A percentile compares a stretch with the other conserved stretches of the same genome.
Conservation (phyloP, 2,329 filamentous ascomycete genomes). For the Colletotrichum costaricense region DNA sequence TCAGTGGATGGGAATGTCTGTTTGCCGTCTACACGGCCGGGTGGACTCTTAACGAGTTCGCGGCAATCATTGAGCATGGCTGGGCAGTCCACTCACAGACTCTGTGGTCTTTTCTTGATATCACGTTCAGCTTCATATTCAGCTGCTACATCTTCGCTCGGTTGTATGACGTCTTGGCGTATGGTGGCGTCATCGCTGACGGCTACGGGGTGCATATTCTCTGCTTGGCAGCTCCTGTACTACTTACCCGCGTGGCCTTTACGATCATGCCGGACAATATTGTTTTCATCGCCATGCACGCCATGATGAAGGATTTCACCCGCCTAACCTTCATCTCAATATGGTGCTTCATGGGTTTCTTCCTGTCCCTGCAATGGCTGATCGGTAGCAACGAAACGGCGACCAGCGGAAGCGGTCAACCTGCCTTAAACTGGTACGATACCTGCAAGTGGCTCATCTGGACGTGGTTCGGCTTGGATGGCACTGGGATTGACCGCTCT, state of each 20-base stretch:
- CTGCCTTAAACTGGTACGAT: slow-evolving; percentile 52
- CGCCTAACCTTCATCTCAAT: slow-evolving; percentile 65
- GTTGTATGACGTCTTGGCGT: slow-evolving; percentile 56
- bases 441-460: slow-evolving; percentile 83
- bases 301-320: slow-evolving; percentile 81
- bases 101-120: slow-evolving; percentile 79
- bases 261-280: slow-evolving; percentile 81
- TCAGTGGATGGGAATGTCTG: slow-evolving; percentile 64
- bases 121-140: slow-evolving; percentile 74
- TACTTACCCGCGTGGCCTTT: slow-evolving; percentile 77
- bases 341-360: slow-evolving; percentile 78
- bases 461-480: slow-evolving; percentile 84
- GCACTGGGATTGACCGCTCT: slow-evolving; percentile 62
- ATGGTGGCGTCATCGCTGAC: slow-evolving; percentile 48
- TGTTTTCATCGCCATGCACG: slow-evolving; percentile 78
- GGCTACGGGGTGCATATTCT: slow-evolving; percentile 73
- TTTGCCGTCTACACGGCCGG: slow-evolving; percentile 75
- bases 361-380: slow-evolving; percentile 77
- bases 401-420: slow-evolving; percentile 12
- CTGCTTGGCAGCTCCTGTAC: slow-evolving; percentile 73
- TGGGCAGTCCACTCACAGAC: slow-evolving; percentile 79
- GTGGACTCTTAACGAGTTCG: slow-evolving; percentile 75
- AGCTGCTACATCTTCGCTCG: slow-evolving; percentile 70
- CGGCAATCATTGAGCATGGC: slow-evolving; percentile 73
- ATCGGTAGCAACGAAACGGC: slow-evolving; percentile 45